phyloP scores from a whole-genome alignment of 129 eudicot species.

The Lonicera japonica region DNA sequence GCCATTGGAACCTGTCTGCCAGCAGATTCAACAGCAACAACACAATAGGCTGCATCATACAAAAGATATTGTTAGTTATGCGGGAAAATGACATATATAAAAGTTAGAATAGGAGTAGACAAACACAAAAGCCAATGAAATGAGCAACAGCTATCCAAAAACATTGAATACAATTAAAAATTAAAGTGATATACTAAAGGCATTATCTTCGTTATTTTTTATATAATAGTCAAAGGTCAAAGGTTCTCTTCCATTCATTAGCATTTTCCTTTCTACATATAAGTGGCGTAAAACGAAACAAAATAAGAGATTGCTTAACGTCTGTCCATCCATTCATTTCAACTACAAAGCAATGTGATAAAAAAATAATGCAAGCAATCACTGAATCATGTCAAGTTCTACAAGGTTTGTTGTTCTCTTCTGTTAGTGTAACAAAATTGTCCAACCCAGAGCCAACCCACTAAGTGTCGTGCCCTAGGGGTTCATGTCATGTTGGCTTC shows the following conservation, averaged over 20 bases:
- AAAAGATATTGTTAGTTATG: neutral
- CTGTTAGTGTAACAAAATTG: too few species aligned
- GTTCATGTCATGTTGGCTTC: too few species aligned
- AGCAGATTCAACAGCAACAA: slow-evolving; percentile 43
- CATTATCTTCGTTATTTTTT: neutral
- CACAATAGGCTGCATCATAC: slow-evolving; percentile 31
- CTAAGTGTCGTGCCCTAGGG: too few species aligned
- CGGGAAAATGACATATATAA: neutral
- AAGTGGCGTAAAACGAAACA: neutral
- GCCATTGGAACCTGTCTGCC: slow-evolving; percentile 46
- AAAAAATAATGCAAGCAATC: neutral
- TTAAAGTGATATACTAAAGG: neutral
- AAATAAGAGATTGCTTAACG: neutral
- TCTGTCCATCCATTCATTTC: neutral
- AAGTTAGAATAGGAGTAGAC: neutral
- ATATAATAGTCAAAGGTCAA: neutral
- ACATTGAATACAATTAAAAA: neutral
- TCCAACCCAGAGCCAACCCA: too few species aligned
- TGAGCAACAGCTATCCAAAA: slow-evolving; percentile 2
- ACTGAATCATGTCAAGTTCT: neutral
- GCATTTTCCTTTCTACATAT: neutral
- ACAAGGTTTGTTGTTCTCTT: too few species aligned
- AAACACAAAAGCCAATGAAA: neutral
- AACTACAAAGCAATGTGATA: neutral
- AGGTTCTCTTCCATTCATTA: neutral